A percentile compares a stretch with the other conserved stretches of the same genome.
Conservation (phyloP, 116 monocot species). For the Posidonia oceanica region DNA sequence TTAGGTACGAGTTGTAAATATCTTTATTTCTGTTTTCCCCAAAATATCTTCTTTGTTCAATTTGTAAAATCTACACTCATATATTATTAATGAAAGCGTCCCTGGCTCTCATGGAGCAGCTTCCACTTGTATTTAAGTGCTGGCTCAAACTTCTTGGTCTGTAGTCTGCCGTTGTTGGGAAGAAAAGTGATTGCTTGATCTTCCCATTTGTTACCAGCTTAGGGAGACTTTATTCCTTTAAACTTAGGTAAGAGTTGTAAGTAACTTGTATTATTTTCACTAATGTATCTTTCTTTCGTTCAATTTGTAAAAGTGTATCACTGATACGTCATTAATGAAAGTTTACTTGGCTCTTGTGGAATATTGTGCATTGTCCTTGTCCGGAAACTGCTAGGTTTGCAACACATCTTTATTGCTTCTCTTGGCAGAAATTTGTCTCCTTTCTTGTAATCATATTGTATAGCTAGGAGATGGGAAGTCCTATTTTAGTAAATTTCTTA, state of each 20-base stretch:
- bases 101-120: background rate
- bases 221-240: background rate
- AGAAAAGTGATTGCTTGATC: background rate
- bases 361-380: background rate
- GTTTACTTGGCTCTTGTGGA: background rate
- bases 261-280: background rate
- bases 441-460: too few species aligned
- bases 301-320: background rate
- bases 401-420: too few species aligned
- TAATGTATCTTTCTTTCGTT: background rate
- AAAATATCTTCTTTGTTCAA: slow-evolving; percentile 29
- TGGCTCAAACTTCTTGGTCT: background rate
- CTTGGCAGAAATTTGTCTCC: too few species aligned
- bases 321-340: background rate
- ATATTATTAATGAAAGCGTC: slow-evolving; percentile 9
- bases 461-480: too few species aligned
- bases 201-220: background rate
- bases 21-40: slow-evolving; percentile 19
- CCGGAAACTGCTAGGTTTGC: background rate
- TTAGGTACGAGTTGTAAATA: slow-evolving; percentile 87
- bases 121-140: background rate
- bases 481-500: too few species aligned
- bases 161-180: background rate
- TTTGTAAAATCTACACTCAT: slow-evolving; percentile 42
- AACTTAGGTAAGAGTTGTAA: background rate